Base-by-base conservation (phyloP, 2,329 filamentous ascomycete genomes). In the Phaeosphaeriaceae sp. region DNA sequence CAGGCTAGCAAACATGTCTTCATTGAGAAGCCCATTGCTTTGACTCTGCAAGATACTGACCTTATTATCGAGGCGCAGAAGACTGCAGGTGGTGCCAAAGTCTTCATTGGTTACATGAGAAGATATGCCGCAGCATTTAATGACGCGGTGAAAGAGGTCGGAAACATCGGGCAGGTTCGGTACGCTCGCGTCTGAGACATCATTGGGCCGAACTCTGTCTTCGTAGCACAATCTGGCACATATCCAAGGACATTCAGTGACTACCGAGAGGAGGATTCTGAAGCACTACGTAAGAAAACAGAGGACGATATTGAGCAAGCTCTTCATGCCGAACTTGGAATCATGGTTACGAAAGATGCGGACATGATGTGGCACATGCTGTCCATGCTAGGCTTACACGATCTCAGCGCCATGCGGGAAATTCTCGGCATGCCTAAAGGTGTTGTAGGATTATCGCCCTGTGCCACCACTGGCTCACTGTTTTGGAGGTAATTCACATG, bases 101-200 rank as follows among this genome's bases (percentile, higher is more conserved):
- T 85, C 2, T 83, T 87, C 59, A 81, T 87, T 0, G 83, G 83
- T 1, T 84, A 83, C 47, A 85, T 84, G 76, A 74, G 85, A 16
- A 76, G 85, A n/a, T 86, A 85, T 59, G 83, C 85, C 0, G 70
- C 80, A 0, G 76, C 78, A 0, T 86, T 86, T 54, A 66, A 75
- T 0, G 74, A 81, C 18, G 77, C 81, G 0, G 76, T 86, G 33
- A 73, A 78, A 50, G 84, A 87, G 52, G 71, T 87, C 0, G 77
- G 72, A 0, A 69, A 66, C 0, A 76, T 86, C 21, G 76, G 75
- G 0, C 74, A 77, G 40, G 81, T 87, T 11, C 68, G 77, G 16
- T 87, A 87, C 56, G 84, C 80, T 0, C 72, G 83, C 1, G 75
- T 80, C 1, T 48, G 78, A 51, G 79, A 81, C 62, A 81, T 84